phyloP scores from a whole-genome alignment of 129 eudicot species.

The Escallonia rubra region DNA sequence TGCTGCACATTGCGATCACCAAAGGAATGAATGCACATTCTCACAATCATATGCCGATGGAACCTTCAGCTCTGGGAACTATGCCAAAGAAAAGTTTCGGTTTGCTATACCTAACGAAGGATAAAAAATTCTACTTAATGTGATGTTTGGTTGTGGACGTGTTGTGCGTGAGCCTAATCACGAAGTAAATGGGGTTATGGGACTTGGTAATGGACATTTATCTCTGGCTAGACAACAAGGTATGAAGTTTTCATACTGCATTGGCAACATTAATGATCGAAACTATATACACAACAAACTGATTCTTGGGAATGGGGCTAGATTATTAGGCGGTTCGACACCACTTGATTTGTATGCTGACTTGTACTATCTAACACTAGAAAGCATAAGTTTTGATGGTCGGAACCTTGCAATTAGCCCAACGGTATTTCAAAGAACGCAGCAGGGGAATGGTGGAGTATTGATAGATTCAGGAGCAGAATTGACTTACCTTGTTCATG shows the following conservation, averaged over 20 bases:
- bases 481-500: not conserved
- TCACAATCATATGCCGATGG: too few relatives aligned
- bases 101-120: not conserved
- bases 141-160: too few relatives aligned
- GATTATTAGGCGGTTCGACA: not conserved
- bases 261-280: not conserved
- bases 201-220: too few relatives aligned
- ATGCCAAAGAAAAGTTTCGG: not conserved
- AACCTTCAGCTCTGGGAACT: too few relatives aligned
- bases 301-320: not conserved
- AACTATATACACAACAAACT: not conserved
- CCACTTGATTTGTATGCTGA: not conserved
- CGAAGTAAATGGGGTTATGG: not conserved
- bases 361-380: not conserved
- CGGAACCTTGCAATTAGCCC: too few relatives aligned
- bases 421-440: too few relatives aligned
- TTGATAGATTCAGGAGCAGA: not conserved
- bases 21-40: too few relatives aligned
- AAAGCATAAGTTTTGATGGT: too few relatives aligned
- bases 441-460: not conserved
- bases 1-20: too few relatives aligned
- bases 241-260: not conserved
- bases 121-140: not conserved
- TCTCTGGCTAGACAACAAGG: too few relatives aligned
- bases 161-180: too few relatives aligned